Evolutionary conservation across 2,329 filamentous ascomycete genomes (phyloP).

Genomic region (Colletotrichum sp.): DNA sequence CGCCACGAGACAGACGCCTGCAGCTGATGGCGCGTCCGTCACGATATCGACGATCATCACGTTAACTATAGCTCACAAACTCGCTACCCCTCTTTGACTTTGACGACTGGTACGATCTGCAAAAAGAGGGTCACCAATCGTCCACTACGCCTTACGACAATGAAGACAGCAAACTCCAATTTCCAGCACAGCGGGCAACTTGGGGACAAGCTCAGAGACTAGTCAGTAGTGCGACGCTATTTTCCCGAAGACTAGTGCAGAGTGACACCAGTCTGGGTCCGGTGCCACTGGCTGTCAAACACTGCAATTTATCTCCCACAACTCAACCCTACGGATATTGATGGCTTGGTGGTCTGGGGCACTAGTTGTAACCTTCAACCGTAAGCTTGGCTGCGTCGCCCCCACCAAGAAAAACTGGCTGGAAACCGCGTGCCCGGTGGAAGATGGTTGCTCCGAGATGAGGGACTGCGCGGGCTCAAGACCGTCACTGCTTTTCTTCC

Average conservation of each 20-base stretch:
- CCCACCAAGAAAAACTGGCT: background rate
- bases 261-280: background rate
- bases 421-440: background rate
- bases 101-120: background rate
- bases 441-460: conserved; percentile 19
- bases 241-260: conserved; percentile 6
- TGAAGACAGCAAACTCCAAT: background rate
- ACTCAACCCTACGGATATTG: conserved; percentile 21
- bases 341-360: background rate
- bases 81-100: background rate
- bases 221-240: conserved; percentile 19
- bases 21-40: background rate
- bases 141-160: background rate
- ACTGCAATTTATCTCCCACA: conserved; percentile 14
- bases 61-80: background rate
- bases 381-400: conserved; percentile 8
- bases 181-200: background rate
- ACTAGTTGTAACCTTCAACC: conserved; percentile 16
- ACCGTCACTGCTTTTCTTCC: background rate
- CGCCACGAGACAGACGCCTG: background rate
- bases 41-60: background rate
- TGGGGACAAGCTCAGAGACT: conserved; percentile 13
- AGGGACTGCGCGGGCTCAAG: conserved; percentile 2
- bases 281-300: conserved; percentile 4
- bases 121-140: background rate